Conservation (phyloP, 768 basidiomycete species). For the Dendrothele bispora region DNA sequence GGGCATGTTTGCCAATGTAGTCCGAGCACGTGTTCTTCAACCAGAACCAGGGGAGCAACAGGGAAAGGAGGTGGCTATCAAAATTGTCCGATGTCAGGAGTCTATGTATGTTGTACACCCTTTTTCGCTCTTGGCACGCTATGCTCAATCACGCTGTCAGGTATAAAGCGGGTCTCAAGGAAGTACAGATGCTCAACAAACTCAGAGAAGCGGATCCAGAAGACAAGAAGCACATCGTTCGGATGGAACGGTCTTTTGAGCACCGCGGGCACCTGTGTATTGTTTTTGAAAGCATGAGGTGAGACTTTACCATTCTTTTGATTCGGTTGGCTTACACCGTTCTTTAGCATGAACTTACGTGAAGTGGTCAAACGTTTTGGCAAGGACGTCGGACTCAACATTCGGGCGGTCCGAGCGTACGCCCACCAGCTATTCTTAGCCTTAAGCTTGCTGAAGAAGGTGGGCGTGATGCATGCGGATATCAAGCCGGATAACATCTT, state of each 20-base stretch:
- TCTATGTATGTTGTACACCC: conserved; percentile 83
- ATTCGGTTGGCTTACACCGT: neutral
- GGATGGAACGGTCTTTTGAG: conserved; percentile 93
- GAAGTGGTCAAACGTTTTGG: conserved; percentile 98
- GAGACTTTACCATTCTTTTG: conserved; percentile 40
- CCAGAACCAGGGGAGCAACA: conserved; percentile 49
- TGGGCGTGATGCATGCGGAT: conserved; percentile 96
- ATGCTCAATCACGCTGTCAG: conserved; percentile 37
- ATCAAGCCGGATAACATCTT: conserved; percentile 99
- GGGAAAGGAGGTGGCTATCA: conserved; percentile 90
- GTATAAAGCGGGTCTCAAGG: conserved; percentile 94
- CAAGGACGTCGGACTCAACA: conserved; percentile 95
- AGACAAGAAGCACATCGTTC: conserved; percentile 94
- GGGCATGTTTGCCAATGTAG: conserved; percentile 98
- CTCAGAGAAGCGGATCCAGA: conserved; percentile 89
- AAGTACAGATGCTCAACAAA: conserved; percentile 86
- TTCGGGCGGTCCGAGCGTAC: conserved; percentile 98
- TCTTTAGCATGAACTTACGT: conserved; percentile 89
- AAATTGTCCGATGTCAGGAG: conserved; percentile 94
- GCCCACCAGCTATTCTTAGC: conserved; percentile 94
- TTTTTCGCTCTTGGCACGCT: conserved; percentile 5
- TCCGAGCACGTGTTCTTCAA: conserved; percentile 80
- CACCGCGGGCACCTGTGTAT: conserved; percentile 96
- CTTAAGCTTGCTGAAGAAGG: conserved; percentile 80
- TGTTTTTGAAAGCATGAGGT: conserved; percentile 95